Evolutionary conservation across 441 rosid species (phyloP), one percentile per base, ranked within the genome.

Genomic region (Metrosideros polymorpha): DNA sequence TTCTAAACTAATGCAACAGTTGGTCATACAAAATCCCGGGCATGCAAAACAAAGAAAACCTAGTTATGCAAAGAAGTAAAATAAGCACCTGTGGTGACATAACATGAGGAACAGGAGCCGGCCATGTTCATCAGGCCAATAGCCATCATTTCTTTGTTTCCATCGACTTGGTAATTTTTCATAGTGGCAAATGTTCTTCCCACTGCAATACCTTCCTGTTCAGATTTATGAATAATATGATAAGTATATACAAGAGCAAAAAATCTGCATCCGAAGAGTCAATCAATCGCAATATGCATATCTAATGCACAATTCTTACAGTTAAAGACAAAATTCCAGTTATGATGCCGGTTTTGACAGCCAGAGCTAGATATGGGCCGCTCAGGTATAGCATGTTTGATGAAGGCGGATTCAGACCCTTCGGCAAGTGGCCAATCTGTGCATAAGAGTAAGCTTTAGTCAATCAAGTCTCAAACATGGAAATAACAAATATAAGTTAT

Each of bases 81-180:
- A 39, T 39, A 71, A 19, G 13, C 42, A 94, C 99, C 99, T 89
- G 99, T 94, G 56, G 99, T 96, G 59, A 98, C 94, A 90, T 89
- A 98, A 89, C 99, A 98, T 27, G 99, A 98, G 87, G 97, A 91
- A 88, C 96, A 96, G 51, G 98, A 96, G 87, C 99, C 99, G 55
- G 92, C 97, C 91, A 98, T 94, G 94, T 98, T 98, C 99, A 98
- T 98, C 82, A 96, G 53, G 63, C 99, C 99, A 17, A 96, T 94
- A 45, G 99, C 98, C 94, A 98, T 92, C 99, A 98, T 98, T 93
- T 98, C 99, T 90, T 98, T 95, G 94, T 98, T 98, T 18, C 99
- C 99, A 86, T 96, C 99, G 53, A 98, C 98, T 91, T 95, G 99
- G 88, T 98, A 95, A 89, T 94, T 96, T 86, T 92, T 93, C 66